These are phyloP conservation scores for Chenopodium album DNA, from an alignment of 148 eudicot genomes.

Conservation along the genomic window DNA sequence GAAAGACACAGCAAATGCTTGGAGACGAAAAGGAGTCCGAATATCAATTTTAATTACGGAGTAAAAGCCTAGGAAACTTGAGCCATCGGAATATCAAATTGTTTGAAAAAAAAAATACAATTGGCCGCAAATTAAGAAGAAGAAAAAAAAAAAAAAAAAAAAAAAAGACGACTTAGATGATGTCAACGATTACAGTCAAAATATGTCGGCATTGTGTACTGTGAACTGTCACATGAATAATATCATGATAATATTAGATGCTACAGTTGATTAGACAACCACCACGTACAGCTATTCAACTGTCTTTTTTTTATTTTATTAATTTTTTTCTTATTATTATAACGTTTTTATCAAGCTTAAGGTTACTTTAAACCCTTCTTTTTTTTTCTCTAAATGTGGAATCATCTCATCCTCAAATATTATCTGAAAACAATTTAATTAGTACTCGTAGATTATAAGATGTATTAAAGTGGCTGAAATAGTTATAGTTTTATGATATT, in stretches of 20 bases:
- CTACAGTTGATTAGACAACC: neutral
- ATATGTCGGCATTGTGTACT: slow-evolving; percentile 5
- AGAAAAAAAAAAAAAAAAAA: neutral
- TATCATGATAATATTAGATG: neutral
- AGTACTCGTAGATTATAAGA: too few species aligned
- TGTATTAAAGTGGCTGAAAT: neutral
- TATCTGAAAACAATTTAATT: neutral
- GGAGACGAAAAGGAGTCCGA: too few species aligned
- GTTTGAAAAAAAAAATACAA: neutral
- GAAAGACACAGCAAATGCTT: too few species aligned
- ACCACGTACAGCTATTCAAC: neutral
- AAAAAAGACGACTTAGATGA: slow-evolving; percentile 10
- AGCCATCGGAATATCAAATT: neutral
- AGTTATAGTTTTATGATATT: too few species aligned
- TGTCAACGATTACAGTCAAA: slow-evolving; percentile 17
- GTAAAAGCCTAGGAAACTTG: too few species aligned
- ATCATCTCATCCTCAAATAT: neutral
- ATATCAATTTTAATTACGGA: too few species aligned
- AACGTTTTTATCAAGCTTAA: neutral
- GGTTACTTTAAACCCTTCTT: slow-evolving; percentile 1
- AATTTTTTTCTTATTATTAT: neutral
- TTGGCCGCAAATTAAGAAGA: neutral
- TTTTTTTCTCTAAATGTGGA: neutral
- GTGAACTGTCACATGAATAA: neutral
- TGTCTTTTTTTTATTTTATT: too few species aligned